These are phyloP conservation scores for Rostrohypoxylon terebratum DNA, from an alignment of 495 filamentous ascomycete species.

Conservation along the genomic window DNA sequence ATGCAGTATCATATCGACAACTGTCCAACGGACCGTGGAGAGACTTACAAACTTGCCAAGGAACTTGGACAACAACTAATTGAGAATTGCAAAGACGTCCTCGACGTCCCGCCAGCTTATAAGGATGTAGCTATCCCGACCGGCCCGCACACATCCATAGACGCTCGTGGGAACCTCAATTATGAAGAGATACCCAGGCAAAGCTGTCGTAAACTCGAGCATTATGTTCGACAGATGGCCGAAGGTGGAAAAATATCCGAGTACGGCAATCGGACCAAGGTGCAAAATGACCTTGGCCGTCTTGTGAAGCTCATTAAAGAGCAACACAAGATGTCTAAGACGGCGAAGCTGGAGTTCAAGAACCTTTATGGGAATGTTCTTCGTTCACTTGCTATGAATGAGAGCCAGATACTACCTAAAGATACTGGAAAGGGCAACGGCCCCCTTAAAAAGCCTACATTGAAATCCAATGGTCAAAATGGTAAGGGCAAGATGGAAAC, in stretches of 20 bases:
- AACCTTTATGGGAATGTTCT: conserved; percentile 91
- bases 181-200: conserved; percentile 90
- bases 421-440: conserved; percentile 74
- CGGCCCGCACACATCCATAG: conserved; percentile 88
- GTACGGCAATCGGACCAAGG: conserved; percentile 97
- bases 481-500: conserved; percentile 94
- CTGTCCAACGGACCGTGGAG: conserved; percentile 94
- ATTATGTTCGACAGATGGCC: conserved; percentile 99
- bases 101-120: conserved; percentile 84
- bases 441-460: conserved; percentile 70
- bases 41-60: conserved; percentile 97
- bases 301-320: conserved; percentile 98
- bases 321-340: conserved; percentile 95
- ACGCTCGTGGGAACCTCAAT: conserved; percentile 86
- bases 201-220: conserved; percentile 95
- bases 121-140: conserved; percentile 96
- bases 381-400: conserved; percentile 94
- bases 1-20: conserved; percentile 99
- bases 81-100: conserved; percentile 95
- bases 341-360: conserved; percentile 95
- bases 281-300: conserved; percentile 91
- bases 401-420: conserved; percentile 92
- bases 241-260: conserved; percentile 98
- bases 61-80: conserved; percentile 94
- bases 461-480: conserved; percentile 69